These are phyloP conservation scores for Aspergillus aculeatinus DNA, from an alignment of 2,329 filamentous ascomycete species.

Conservation along the genomic window DNA sequence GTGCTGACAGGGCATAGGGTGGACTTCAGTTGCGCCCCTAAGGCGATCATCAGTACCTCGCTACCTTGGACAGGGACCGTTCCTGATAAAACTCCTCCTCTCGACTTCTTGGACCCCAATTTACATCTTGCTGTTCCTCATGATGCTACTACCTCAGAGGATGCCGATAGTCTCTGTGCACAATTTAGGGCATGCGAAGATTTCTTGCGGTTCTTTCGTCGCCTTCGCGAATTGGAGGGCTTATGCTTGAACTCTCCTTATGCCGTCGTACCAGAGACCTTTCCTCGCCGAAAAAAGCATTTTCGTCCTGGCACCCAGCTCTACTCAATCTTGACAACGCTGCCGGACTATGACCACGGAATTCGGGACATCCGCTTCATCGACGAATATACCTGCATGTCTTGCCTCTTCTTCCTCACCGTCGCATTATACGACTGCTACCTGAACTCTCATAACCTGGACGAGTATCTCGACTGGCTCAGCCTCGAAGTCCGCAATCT, in stretches of 20 bases:
- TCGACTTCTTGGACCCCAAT: constrained; percentile 26
- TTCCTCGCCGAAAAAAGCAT: constrained; percentile 14
- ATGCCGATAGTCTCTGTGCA: constrained; percentile 21
- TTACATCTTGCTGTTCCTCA: constrained; percentile 20
- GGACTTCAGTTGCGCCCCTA: constrained; percentile 32
- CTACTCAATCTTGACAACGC: constrained; percentile 28
- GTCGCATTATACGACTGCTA: constrained; percentile 31
- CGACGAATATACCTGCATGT: constrained; percentile 34
- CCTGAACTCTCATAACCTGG: constrained; percentile 25
- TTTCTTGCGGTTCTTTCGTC: constrained; percentile 32
- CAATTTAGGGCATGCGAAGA: constrained; percentile 30
- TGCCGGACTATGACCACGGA: constrained; percentile 34
- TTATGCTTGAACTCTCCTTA: constrained; percentile 19
- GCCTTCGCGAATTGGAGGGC: constrained; percentile 26
- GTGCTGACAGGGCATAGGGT: constrained; percentile 24
- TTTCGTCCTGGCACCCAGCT: constrained; percentile 26
- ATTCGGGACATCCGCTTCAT: constrained; percentile 35
- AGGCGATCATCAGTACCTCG: constrained; percentile 29
- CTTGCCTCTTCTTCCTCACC: constrained; percentile 33
- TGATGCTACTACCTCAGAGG: constrained; percentile 11
- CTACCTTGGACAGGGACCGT: constrained; percentile 31
- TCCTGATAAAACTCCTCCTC: constrained; percentile 24
- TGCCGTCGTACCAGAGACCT: constrained; percentile 1
- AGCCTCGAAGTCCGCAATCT: constrained; percentile 24
- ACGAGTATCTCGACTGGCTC: constrained; percentile 30